Base-by-base conservation (phyloP, 257 asterid genomes). In the Lithospermum erythrorhizon region DNA sequence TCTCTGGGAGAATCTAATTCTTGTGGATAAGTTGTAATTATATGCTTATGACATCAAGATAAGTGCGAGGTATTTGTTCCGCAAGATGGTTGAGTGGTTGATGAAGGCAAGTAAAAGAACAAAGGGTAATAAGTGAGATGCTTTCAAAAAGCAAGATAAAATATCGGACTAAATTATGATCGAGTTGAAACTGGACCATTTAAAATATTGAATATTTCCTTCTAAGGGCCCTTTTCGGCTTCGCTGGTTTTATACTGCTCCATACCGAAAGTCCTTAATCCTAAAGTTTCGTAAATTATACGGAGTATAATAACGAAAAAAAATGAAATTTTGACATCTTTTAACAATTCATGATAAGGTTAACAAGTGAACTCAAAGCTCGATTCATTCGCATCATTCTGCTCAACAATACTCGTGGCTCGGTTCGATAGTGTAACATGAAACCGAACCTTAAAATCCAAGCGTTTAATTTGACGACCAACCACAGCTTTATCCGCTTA, bases 101-200 rank as follows among this genome's bases (percentile, higher is more conserved):
- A 21, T 22, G n/a, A 11, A 55, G 9, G 32, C 32, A 55, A 55
- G 14, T 22, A 55, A 56, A 27, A 13, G 16, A 41, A 6, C 59
- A 56, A 56, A 56, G 35, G 60, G 30, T 10, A 56, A 7, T 24
- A 22, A 23, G 60, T 24, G 48, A 65, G 55, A 66, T 29, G 53
- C 35, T 71, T 48, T 63, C 57, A 20, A 45, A 58, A 63, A 41
- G 72, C 69, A 63, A 65, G 66, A 62, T 59, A 5, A 61, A 20
- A 13, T 41, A 5, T 29, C 4, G 27, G 27, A 2, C 2, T 4
- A 1, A 24, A 24, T 24, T 4, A 4, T 3, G 32, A 3, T 61
- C 9, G 23, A 13, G 5, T 30, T 21, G 30, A n/a, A 16, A 7
- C 6, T 61, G 13, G 47, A 16, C n/a, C 22, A 53, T 35, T 53